Base-by-base conservation (phyloP, 371 early-diverging fungal species). In the Funneliformis caledonium region DNA sequence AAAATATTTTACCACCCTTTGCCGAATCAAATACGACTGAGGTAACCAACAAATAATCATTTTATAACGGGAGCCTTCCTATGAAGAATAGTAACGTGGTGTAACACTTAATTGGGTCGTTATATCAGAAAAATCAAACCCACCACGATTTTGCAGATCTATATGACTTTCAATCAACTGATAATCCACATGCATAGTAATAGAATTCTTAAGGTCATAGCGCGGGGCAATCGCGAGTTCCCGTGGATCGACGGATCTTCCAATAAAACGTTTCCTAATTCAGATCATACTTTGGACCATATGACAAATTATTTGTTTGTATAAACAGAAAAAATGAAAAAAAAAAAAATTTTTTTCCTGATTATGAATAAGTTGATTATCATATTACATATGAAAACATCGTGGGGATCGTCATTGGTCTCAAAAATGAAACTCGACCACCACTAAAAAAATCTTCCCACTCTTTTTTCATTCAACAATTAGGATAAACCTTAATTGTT, bases 311-410 rank as follows among this genome's bases (percentile, higher is more conserved):
- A 56, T 56, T 56, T 56, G 56, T 56, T 56, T 56, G 16, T 52
- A 56, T 52, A 52, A 52, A 52, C 56, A 52, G 56, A 52, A 52
- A 52, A 52, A 52, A 52, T 5, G 19, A 16, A 16, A 37, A 37
- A 37, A 37, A 37, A 37, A 37, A 37, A 37, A 37, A 0, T 37
- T 26, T 26, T 26, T 26, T 37, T 37, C 37, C 37, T 37, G 37
- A 37, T 37, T 19, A 52, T 19, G 56, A 56, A 56, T 56, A 56
- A 8, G 56, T 56, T 56, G 56, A 56, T 56, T 19, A 56, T 56
- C 56, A 56, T 19, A 56, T 56, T 56, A 56, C 56, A 56, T 56
- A 56, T 56, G 56, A 56, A 56, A 56, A 56, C 56, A 56, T 56
- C 56, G 56, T 56, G 56, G 56, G 1, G 56, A 56, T 56, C 56